Base-by-base conservation (phyloP, 257 asterid species). In the Oldenlandia corymbosa region DNA sequence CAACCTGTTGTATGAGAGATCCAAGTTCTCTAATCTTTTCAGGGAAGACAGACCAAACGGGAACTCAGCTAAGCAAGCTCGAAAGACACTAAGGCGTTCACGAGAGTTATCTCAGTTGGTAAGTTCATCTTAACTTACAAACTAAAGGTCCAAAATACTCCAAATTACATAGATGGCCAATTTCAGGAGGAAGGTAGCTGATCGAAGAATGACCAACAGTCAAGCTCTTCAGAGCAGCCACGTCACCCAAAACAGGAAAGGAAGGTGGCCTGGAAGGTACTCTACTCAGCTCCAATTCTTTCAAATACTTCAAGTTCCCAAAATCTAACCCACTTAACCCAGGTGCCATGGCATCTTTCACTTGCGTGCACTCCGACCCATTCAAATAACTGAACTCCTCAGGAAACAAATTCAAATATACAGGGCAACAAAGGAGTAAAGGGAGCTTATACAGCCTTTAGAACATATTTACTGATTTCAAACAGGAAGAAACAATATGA, bases 151-250 rank as follows among this genome's bases (percentile, higher is more conserved):
- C 72, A 93, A 93, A 80, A 78, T 75, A 78, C 81, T 92, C 99
- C 75, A 92, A 82, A 69, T 80, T 81, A 67, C 24, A 64, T 47
- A 92, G 97, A 63, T 72, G 84, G 48, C 90, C 96, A 67, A 92
- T 93, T 76, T 90, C 99, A 27, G 95, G 90, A 66, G 97, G 99
- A 58, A 93, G 90, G 78, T 78, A 85, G 79, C 99, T 93, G 53
- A 92, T 87, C 14, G 97, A 89, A 75, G 89, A 92, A 75, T 89
- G 96, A 63, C 99, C 87, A 53, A 92, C 77, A 48, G 91, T 92
- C 79, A 92, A 80, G 76, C 88, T 60, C 71, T 79, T 82, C 34
- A 89, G 91, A 58, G 84, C 91, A 31, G 88, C 75, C 62, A 92
- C 75, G 69, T 83, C 95, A 50, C 84, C 81, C 79, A 91, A 74